A percentile compares a stretch with the other conserved stretches of the same genome.
These are phyloP conservation scores for Epichloe elymi DNA, from an alignment of 2,329 filamentous ascomycete species.

Conservation along the genomic window DNA sequence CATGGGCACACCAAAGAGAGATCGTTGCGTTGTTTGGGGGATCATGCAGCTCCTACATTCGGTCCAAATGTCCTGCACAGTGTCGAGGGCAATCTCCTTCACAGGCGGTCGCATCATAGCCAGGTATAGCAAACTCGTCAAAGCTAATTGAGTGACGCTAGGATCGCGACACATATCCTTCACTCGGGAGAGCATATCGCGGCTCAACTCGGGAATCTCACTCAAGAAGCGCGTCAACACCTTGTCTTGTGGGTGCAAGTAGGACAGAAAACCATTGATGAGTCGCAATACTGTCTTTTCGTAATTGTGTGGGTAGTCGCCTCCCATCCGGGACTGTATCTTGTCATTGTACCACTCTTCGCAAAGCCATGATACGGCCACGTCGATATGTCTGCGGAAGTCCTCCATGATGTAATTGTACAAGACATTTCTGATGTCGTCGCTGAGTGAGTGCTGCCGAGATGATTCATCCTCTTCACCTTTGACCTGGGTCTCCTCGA, in stretches of 20 bases:
- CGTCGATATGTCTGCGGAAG: constrained; percentile 77
- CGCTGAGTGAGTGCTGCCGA: constrained; percentile 37
- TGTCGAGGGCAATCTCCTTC: constrained; percentile 48
- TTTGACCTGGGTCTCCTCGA: constrained; percentile 49
- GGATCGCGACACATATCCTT: constrained; percentile 54
- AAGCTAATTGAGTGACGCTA: constrained; percentile 46
- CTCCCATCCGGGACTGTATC: constrained; percentile 28
- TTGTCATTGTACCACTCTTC: constrained; percentile 97
- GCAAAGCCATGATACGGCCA: constrained; percentile 85
- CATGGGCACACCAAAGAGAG: neutral
- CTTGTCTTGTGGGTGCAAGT: constrained; percentile 84
- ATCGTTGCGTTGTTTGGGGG: neutral
- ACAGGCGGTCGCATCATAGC: constrained; percentile 56
- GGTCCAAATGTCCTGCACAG: constrained; percentile 52
- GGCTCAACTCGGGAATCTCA: constrained; percentile 72
- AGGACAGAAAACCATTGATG: constrained; percentile 80
- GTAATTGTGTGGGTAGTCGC: constrained; percentile 51
- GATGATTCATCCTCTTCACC: constrained; percentile 40
- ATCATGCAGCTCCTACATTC: constrained; percentile 38
- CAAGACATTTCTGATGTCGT: constrained; percentile 65
- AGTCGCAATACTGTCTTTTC: constrained; percentile 66
- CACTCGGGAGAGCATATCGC: constrained; percentile 59
- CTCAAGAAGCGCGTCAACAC: constrained; percentile 81
- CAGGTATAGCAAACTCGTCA: constrained; percentile 53
- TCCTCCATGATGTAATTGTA: constrained; percentile 84